These are phyloP conservation scores for Cryptococcus wingfieldii DNA, from an alignment of 1,284 basidiomycete species.

Conservation along the genomic window DNA sequence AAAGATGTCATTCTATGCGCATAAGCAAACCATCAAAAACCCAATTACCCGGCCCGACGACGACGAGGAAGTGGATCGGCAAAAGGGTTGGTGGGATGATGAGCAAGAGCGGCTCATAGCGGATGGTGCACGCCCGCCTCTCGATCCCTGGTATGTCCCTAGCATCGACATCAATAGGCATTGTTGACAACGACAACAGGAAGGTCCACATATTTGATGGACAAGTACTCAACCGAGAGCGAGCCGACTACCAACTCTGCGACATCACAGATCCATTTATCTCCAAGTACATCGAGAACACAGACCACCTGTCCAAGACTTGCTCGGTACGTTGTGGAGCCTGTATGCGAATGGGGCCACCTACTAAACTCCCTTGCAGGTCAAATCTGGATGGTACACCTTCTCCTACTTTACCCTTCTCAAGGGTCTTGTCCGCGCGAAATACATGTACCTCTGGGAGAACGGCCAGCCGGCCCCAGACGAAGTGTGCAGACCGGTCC, in stretches of 20 bases:
- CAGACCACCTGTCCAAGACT: slow-evolving; percentile 60
- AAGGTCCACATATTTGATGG: slow-evolving; percentile 88
- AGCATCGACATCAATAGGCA: background rate
- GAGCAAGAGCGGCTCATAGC: slow-evolving; percentile 30
- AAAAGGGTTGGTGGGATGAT: slow-evolving; percentile 31
- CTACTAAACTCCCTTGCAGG: slow-evolving; percentile 3
- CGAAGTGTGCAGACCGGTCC: slow-evolving; percentile 16
- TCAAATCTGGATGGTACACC: slow-evolving; percentile 67
- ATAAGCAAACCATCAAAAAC: slow-evolving; percentile 11
- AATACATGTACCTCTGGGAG: slow-evolving; percentile 77
- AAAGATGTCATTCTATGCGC: slow-evolving; percentile 21
- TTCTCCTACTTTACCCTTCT: slow-evolving; percentile 70
- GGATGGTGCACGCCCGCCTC: slow-evolving; percentile 28
- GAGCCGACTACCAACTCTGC: slow-evolving; percentile 86
- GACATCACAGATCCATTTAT: slow-evolving; percentile 84
- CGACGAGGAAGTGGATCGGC: slow-evolving; percentile 15
- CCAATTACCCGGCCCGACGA: slow-evolving; percentile 18
- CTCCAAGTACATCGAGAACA: slow-evolving; percentile 69
- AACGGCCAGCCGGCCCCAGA: slow-evolving; percentile 26
- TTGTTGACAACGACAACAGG: slow-evolving; percentile 13
- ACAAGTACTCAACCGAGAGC: slow-evolving; percentile 66
- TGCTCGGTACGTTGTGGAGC: slow-evolving; percentile 61
- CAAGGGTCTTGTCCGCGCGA: slow-evolving; percentile 75
- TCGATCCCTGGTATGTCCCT: slow-evolving; percentile 29
- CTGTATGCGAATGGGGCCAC: too few relatives aligned